Conservation (phyloP, 2,329 filamentous ascomycete species). For the Coniochaeta hoffmannii region DNA sequence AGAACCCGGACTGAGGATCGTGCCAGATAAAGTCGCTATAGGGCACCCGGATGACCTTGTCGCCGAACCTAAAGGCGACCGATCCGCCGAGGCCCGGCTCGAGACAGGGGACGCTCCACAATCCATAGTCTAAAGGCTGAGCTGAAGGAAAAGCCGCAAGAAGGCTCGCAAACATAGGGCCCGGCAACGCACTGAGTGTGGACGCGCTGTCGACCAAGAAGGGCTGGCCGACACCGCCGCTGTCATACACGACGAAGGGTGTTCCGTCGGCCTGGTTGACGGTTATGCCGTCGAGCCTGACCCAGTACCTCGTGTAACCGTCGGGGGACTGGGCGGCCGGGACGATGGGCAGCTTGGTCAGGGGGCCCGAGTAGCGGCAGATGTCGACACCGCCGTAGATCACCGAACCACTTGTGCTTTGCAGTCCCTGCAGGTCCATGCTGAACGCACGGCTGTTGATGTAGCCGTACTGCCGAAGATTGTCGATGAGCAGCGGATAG, state of each 20-base stretch:
- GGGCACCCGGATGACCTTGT: conserved; percentile 28
- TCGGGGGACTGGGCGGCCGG: too few relatives aligned
- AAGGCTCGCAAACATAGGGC: conserved; percentile 29
- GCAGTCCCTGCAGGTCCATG: conserved; percentile 11
- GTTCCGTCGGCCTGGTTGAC: conserved; percentile 5
- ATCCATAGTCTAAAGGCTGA: conserved; percentile 25
- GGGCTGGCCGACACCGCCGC: neutral
- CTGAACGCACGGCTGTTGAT: conserved; percentile 29
- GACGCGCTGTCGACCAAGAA: conserved; percentile 37
- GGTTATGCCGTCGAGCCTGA: conserved; percentile 9
- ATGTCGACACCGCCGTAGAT: conserved; percentile 43
- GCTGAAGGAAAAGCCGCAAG: conserved; percentile 31
- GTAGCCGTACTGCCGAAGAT: conserved; percentile 22
- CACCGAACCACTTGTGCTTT: conserved; percentile 25
- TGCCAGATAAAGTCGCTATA: conserved; percentile 39
- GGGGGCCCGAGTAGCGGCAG: conserved; percentile 36
- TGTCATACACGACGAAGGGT: neutral
- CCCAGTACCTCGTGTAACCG: conserved; percentile 10
- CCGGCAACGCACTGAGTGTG: conserved; percentile 35
- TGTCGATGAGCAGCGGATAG: conserved; percentile 28
- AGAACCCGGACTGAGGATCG: conserved; percentile 24
- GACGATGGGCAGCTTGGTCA: conserved; percentile 32
- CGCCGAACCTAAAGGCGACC: conserved; percentile 36
- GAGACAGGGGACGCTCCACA: conserved; percentile 32
- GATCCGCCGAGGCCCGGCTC: conserved; percentile 24